Conservation (phyloP, 2,329 filamentous ascomycete species). For the Cercospora citrullina region DNA sequence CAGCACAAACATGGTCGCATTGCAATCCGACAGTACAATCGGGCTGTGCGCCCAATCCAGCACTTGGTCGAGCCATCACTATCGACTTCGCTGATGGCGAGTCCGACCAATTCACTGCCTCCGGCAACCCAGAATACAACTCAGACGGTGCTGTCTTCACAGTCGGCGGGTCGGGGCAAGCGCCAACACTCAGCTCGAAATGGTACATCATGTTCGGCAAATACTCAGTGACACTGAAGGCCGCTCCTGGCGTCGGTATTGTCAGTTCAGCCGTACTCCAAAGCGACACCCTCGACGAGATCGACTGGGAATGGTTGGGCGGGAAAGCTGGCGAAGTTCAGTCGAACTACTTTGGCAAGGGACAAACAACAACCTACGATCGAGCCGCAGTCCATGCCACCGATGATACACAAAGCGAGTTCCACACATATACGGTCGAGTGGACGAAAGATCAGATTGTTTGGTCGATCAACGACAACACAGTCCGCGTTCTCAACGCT, state of each 20-base stretch:
- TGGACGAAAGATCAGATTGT: conserved; percentile 85
- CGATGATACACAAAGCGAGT: conserved; percentile 67
- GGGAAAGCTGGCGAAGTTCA: conserved; percentile 76
- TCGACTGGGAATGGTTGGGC: conserved; percentile 96
- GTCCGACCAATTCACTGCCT: conserved; percentile 75
- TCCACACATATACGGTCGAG: conserved; percentile 85
- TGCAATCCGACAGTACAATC: conserved; percentile 59
- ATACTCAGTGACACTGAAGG: conserved; percentile 80
- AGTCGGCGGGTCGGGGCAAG: conserved; percentile 73
- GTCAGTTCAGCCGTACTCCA: conserved; percentile 90
- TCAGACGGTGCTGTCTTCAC: conserved; percentile 79
- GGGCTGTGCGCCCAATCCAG: conserved; percentile 71
- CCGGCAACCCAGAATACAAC: conserved; percentile 66
- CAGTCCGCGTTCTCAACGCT: conserved; percentile 72
- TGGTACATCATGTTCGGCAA: conserved; percentile 99
- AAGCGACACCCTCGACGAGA: conserved; percentile 90
- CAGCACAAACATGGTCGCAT: conserved; percentile 56
- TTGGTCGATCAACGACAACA: conserved; percentile 79
- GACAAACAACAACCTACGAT: conserved; percentile 79
- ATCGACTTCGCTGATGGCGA: conserved; percentile 79
- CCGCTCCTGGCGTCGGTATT: conserved; percentile 84
- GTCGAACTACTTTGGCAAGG: conserved; percentile 96
- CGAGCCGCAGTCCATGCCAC: conserved; percentile 77
- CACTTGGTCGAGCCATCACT: conserved; percentile 76
- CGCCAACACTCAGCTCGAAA: conserved; percentile 80